A percentile compares a stretch with the other conserved stretches of the same genome.
Evolutionary conservation across 2,329 filamentous ascomycete species (phyloP).

Genomic region (Scopulariopsis brevicaulis): DNA sequence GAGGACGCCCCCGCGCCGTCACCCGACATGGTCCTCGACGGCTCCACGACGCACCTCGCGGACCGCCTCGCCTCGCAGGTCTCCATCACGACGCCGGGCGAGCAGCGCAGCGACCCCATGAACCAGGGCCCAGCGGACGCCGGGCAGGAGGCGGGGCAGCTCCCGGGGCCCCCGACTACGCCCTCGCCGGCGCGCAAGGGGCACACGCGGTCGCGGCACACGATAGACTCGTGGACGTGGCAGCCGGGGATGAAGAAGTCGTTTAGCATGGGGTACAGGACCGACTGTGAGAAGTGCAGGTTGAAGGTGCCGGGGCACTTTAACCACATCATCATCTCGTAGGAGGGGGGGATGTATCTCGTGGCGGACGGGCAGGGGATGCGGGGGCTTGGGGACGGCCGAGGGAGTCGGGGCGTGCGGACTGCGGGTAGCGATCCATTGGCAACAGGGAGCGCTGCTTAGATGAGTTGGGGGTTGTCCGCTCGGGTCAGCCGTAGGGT

Average conservation of each 20-base stretch:
- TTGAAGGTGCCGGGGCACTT: slow-evolving; percentile 69
- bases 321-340: slow-evolving; percentile 64
- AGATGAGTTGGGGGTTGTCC: too few species aligned
- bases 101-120: slow-evolving; percentile 7
- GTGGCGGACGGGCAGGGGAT: neutral
- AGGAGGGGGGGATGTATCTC: slow-evolving; percentile 18
- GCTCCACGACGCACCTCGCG: slow-evolving; percentile 19
- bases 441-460: too few species aligned
- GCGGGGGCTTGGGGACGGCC: neutral
- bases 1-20: slow-evolving; percentile 25
- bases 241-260: slow-evolving; percentile 56
- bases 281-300: slow-evolving; percentile 69
- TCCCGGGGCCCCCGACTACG: slow-evolving; percentile 6
- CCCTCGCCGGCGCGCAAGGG: slow-evolving; percentile 37
- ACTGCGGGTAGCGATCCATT: neutral
- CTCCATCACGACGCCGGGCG: slow-evolving; percentile 11
- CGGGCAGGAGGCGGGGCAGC: neutral
- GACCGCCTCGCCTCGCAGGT: slow-evolving; percentile 14
- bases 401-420: neutral
- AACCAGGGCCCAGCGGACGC: slow-evolving; percentile 4
- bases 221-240: slow-evolving; percentile 47
- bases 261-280: slow-evolving; percentile 68
- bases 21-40: slow-evolving; percentile 15
- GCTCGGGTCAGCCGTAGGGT: too few species aligned
- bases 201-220: slow-evolving; percentile 47